Conservation (phyloP, 495 filamentous ascomycete genomes). For the Aspergillus carlsbadensis region DNA sequence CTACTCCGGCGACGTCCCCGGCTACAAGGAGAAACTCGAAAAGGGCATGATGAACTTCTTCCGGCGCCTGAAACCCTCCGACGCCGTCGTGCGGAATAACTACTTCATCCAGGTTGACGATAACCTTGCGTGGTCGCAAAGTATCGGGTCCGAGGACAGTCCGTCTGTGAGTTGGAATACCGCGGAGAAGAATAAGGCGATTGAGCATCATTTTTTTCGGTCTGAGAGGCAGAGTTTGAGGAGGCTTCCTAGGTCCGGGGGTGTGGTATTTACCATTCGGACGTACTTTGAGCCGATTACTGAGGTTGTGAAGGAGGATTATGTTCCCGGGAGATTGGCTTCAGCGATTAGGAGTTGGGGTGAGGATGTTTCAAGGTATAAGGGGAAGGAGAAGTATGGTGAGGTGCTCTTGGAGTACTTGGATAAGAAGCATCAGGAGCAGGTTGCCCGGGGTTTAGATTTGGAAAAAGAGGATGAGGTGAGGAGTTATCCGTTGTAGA, state of each 20-base stretch:
- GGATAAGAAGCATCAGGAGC: constrained; percentile 75
- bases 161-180: constrained; percentile 67
- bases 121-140: constrained; percentile 64
- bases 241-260: constrained; percentile 69
- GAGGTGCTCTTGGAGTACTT: constrained; percentile 81
- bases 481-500: constrained; percentile 45
- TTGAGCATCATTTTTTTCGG: constrained; percentile 75
- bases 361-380: constrained; percentile 79
- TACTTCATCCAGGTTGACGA: constrained; percentile 84
- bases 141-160: constrained; percentile 73
- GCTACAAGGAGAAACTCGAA: constrained; percentile 73
- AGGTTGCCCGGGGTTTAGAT: constrained; percentile 64
- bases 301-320: constrained; percentile 64
- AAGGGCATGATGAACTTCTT: constrained; percentile 85
- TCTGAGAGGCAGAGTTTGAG: constrained; percentile 78
- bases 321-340: constrained; percentile 70
- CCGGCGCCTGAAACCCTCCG: constrained; percentile 60
- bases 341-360: constrained; percentile 81
- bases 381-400: constrained; percentile 77
- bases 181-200: constrained; percentile 72
- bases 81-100: constrained; percentile 65
- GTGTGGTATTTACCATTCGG: constrained; percentile 76
- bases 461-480: constrained; percentile 59
- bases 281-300: constrained; percentile 75
- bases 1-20: constrained; percentile 76